These are phyloP conservation scores for Gossypium australe DNA, from an alignment of 345 rosid species.

Conservation along the genomic window DNA sequence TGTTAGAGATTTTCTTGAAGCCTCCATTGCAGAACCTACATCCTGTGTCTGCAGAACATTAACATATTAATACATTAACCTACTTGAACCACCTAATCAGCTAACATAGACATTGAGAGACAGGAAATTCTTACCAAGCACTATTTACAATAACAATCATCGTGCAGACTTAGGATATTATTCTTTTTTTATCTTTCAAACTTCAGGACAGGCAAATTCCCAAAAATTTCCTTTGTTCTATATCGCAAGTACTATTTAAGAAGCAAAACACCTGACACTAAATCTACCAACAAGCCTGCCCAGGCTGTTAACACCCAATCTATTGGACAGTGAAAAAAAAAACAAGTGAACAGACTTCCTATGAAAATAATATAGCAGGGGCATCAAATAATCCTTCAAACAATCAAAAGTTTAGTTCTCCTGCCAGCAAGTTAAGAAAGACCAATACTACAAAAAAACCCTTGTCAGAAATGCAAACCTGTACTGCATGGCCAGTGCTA, in stretches of 20 bases:
- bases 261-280: neutral
- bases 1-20: constrained; percentile 57
- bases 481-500: neutral
- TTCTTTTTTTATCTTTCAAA: neutral
- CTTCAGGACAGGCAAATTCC: neutral
- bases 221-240: neutral
- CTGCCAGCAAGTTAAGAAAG: neutral
- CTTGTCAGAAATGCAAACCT: neutral
- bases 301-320: neutral
- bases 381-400: neutral
- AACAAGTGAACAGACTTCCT: neutral
- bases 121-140: constrained; percentile 1
- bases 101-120: constrained; percentile 11
- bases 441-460: neutral
- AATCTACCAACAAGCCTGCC: neutral
- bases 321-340: neutral
- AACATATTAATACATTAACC: constrained; percentile 20
- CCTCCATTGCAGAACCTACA: constrained; percentile 67
- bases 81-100: neutral
- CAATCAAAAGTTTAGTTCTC: neutral
- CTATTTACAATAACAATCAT: neutral
- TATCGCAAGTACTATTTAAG: neutral
- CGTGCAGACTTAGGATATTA: neutral
- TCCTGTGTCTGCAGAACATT: constrained; percentile 57
- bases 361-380: neutral